A percentile compares a stretch with the other conserved stretches of the same genome.
phyloP scores from a whole-genome alignment of 441 rosid species.

The Erodium trifolium region DNA sequence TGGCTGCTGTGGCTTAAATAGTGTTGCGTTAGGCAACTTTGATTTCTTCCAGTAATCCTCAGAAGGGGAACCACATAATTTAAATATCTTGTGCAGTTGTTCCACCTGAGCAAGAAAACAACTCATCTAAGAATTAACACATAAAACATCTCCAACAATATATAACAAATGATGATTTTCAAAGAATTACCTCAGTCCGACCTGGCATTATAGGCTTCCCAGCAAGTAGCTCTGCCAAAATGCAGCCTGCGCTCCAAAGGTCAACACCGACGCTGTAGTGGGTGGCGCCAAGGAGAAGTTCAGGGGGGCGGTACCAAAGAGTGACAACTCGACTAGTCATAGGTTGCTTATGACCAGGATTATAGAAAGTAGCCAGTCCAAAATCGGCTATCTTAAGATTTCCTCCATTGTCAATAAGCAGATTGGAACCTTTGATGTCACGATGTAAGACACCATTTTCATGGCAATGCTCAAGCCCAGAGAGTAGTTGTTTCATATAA shows the following conservation, averaged over 20 bases:
- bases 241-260: slow-evolving; percentile 97
- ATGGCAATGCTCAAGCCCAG: slow-evolving; percentile 91
- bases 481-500: slow-evolving; percentile 69
- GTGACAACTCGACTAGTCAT: slow-evolving; percentile 92
- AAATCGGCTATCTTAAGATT: slow-evolving; percentile 80
- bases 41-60: slow-evolving; percentile 56
- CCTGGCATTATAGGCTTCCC: slow-evolving; percentile 94
- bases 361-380: slow-evolving; percentile 74
- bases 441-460: slow-evolving; percentile 71
- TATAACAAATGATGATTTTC: too few relatives aligned
- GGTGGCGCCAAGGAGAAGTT: slow-evolving; percentile 87
- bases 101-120: slow-evolving; percentile 49
- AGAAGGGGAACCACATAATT: slow-evolving; percentile 52
- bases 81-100: slow-evolving; percentile 88
- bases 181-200: slow-evolving; percentile 59
- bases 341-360: slow-evolving; percentile 50
- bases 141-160: too few relatives aligned
- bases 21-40: slow-evolving; percentile 69
- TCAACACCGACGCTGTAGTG: slow-evolving; percentile 16
- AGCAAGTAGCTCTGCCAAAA: slow-evolving; percentile 79
- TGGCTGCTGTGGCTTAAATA: slow-evolving; percentile 73
- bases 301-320: slow-evolving; percentile 92
- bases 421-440: slow-evolving; percentile 43
- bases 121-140: slow-evolving; percentile 14
- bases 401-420: slow-evolving; percentile 50